Evolutionary conservation across 2,329 filamentous ascomycete species (phyloP), one percentile per base, ranked within the genome.

Genomic region (Corinectria fuckeliana): DNA sequence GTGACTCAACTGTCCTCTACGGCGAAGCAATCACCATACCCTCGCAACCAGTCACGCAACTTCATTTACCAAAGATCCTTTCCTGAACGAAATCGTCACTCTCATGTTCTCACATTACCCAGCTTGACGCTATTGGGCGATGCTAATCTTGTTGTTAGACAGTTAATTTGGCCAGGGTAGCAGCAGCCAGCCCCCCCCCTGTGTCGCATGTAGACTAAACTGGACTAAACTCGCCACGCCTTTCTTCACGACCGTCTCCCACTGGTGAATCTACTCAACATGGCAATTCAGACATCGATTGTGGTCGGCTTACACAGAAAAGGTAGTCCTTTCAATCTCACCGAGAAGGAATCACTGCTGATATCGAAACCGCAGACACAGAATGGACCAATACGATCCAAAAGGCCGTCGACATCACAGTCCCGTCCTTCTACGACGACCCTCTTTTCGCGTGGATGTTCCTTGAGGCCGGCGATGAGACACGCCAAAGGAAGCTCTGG

Each of bases 381-480:
- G 23, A 18, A 16, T 44, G 41, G 41, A 5, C 14, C 13, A 8
- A 44, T 3, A 25, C 23, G 14, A 26, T 16, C 14, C 23, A 45
- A 21, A 45, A 45, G 41, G 23, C 41, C 23, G 10, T 11, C 39
- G 32, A 60, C 23, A 47, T 60, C 18, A 34, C 39, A 10, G 48
- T 51, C 20, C 57, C 57, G 11, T 32, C 36, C 26, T 60, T 59
- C 42, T 49, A 52, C 16, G n/a, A 39, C 14, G 59, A 61, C 13
- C 47, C 50, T 11, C 14, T 61, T 2, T 61, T 47, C 39, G 30
- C 50, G 13, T 61, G 56, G 56, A 48, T 59, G 11, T 59, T 55
- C 32, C 13, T 26, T 14, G 59, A 59, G 13, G 34, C 23, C 13
- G 30, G 39, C 11, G 45, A 47, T 3, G 59, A 54, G 8, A 36